phyloP scores from a whole-genome alignment of 768 basidiomycete species.

The Krasilnikovozyma curviuscula region DNA sequence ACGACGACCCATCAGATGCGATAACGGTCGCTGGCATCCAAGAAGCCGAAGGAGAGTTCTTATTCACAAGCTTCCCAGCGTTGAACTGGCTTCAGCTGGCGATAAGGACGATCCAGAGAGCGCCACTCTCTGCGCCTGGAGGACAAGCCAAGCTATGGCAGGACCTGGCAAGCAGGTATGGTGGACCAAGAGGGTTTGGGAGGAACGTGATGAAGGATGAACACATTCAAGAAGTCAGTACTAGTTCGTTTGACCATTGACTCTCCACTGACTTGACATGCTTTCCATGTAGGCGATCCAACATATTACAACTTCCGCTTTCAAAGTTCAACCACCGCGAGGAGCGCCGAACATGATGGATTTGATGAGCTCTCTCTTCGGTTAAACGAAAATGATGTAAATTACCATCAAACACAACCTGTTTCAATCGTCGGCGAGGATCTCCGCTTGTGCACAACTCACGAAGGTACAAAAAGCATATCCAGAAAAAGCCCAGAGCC shows the following conservation, averaged over 20 bases:
- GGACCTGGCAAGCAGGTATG: constrained; percentile 63
- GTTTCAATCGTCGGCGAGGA: too few relatives aligned
- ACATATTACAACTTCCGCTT: constrained; percentile 32
- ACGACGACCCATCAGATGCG: too few relatives aligned
- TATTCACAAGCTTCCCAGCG: constrained; percentile 50
- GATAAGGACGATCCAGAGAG: constrained; percentile 65
- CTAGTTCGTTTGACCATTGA: not conserved
- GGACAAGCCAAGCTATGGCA: constrained; percentile 40
- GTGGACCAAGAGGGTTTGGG: constrained; percentile 43
- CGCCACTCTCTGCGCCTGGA: constrained; percentile 44
- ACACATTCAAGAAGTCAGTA: constrained; percentile 34
- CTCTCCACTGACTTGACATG: not conserved
- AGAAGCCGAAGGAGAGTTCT: constrained; percentile 43
- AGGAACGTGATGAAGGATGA: constrained; percentile 32
- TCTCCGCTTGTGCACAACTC: too few relatives aligned
- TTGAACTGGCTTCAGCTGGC: constrained; percentile 85
- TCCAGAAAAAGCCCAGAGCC: too few relatives aligned
- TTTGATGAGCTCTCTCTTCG: constrained; percentile 73
- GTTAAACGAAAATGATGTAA: too few relatives aligned
- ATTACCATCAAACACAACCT: too few relatives aligned
- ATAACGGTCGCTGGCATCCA: constrained; percentile 29
- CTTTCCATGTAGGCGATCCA: constrained; percentile 2
- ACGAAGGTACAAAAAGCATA: too few relatives aligned
- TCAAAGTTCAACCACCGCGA: constrained; percentile 61
- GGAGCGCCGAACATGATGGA: constrained; percentile 61